A percentile compares a stretch with the other conserved stretches of the same genome.
phyloP scores from a whole-genome alignment of 2,329 filamentous ascomycete species.

The Penicillium sp. region DNA sequence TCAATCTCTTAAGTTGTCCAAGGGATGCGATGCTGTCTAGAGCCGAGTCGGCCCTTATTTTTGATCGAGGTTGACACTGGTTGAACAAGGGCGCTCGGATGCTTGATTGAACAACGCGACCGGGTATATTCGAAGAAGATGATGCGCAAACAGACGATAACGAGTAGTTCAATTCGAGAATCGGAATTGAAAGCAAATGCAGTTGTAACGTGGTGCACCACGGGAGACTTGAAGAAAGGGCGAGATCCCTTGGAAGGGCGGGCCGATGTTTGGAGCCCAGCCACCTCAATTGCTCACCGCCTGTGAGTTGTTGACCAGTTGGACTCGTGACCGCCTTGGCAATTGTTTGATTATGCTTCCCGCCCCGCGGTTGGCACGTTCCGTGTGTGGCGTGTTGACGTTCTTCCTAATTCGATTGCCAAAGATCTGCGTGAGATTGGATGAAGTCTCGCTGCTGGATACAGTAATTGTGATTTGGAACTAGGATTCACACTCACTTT shows the following conservation, averaged over 20 bases:
- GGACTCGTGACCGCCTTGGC: constrained; percentile 10
- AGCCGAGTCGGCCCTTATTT: not conserved
- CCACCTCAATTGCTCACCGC: constrained; percentile 24
- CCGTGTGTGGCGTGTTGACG: constrained; percentile 21
- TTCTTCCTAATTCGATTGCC: constrained; percentile 16
- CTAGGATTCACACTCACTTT: not conserved
- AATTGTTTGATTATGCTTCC: constrained; percentile 8
- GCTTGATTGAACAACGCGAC: not conserved
- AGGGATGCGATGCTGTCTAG: not conserved
- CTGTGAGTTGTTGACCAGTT: not conserved
- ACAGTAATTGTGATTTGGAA: too few species aligned
- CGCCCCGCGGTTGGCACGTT: constrained; percentile 11
- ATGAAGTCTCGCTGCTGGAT: not conserved
- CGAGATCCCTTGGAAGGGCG: constrained; percentile 20
- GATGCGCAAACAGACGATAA: not conserved
- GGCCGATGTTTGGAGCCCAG: constrained; percentile 26
- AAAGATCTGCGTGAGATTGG: not conserved
- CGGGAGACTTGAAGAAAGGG: constrained; percentile 19
- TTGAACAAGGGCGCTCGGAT: constrained; percentile 16
- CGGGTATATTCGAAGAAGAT: not conserved
- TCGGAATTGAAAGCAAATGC: constrained; percentile 1
- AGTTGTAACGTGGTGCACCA: constrained; percentile 11
- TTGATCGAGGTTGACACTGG: constrained; percentile 7
- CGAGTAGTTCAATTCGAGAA: not conserved
- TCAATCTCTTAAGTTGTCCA: not conserved